phyloP scores from a whole-genome alignment of 352 stramenopile species.

The Globisporangium yorkense region DNA sequence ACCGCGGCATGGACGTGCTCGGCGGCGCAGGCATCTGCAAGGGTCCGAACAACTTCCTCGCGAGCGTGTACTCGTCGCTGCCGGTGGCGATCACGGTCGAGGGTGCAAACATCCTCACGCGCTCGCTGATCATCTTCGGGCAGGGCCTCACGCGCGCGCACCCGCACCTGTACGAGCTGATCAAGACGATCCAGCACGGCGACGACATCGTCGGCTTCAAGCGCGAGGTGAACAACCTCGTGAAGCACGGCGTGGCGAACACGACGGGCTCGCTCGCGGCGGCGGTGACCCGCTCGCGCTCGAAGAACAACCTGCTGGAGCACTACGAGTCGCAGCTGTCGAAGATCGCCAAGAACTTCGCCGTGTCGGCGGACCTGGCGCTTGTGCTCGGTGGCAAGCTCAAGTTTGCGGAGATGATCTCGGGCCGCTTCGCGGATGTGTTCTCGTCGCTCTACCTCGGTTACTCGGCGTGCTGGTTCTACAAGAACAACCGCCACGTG shows the following conservation, averaged over 20 bases:
- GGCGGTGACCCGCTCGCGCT: conserved; percentile 89
- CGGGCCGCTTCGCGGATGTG: conserved; percentile 95
- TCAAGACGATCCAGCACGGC: conserved; percentile 94
- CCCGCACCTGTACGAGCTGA: conserved; percentile 96
- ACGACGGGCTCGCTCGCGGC: conserved; percentile 85
- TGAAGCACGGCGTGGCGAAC: conserved; percentile 93
- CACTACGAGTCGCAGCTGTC: conserved; percentile 98
- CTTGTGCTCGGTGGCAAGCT: conserved; percentile 96
- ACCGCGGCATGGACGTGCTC: conserved; percentile 97
- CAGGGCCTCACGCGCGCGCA: conserved; percentile 97
- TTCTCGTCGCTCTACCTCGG: conserved; percentile 97
- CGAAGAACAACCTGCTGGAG: conserved; percentile 89
- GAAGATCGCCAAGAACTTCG: conserved; percentile 96
- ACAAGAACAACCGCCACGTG: conserved; percentile 91
- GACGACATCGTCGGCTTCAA: conserved; percentile 93
- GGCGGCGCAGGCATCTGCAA: conserved; percentile 96
- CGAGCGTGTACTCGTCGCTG: conserved; percentile 94
- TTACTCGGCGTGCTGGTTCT: conserved; percentile 97
- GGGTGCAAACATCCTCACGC: conserved; percentile 97
- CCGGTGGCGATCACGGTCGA: conserved; percentile 98
- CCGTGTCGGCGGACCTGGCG: conserved; percentile 92
- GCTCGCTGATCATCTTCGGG: conserved; percentile 97
- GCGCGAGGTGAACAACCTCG: conserved; percentile 92
- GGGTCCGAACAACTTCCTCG: conserved; percentile 96
- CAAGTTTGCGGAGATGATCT: conserved; percentile 98